A percentile compares a stretch with the other conserved stretches of the same genome.
These are phyloP conservation scores for Debaryomyces sp. DNA, from an alignment of 1,139 yeast genomes.

Conservation along the genomic window DNA sequence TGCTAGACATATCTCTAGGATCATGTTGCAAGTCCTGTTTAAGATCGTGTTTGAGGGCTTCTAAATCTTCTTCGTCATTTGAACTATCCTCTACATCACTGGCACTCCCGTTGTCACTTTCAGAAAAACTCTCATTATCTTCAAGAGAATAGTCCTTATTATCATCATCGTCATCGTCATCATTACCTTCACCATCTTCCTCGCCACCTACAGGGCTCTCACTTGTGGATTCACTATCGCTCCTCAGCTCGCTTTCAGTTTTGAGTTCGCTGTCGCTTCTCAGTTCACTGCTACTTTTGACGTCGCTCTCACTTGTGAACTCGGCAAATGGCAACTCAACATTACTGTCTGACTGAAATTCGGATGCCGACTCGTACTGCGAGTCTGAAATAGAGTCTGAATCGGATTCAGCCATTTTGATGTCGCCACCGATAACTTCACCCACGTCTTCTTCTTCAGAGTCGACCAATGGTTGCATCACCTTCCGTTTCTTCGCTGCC, in stretches of 20 bases:
- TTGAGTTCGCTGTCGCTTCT: neutral
- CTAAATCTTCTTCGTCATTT: conserved; percentile 1
- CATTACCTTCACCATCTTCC: conserved; percentile 17
- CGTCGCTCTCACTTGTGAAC: conserved; percentile 9
- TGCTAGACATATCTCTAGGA: neutral
- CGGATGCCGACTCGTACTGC: conserved; percentile 35
- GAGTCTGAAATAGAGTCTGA: conserved; percentile 16
- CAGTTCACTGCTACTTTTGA: neutral
- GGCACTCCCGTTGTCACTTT: conserved; percentile 20
- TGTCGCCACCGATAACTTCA: conserved; percentile 17
- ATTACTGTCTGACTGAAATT: conserved; percentile 19
- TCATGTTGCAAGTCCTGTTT: neutral
- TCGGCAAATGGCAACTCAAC: conserved; percentile 12
- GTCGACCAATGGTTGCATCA: conserved; percentile 18
- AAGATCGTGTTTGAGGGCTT: conserved; percentile 8
- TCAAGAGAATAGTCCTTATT: conserved; percentile 14
- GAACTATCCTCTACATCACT: conserved; percentile 1
- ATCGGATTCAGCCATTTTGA: conserved; percentile 19
- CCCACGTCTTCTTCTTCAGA: conserved; percentile 27
- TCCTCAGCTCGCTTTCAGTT: conserved; percentile 13
- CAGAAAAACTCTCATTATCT: conserved; percentile 28
- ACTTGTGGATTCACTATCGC: conserved; percentile 7
- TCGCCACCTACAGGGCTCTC: neutral
- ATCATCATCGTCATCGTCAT: conserved; percentile 16
- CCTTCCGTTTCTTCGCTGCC: conserved; percentile 28